A percentile compares a stretch with the other conserved stretches of the same genome.
Evolutionary conservation across 2,329 filamentous ascomycete species (phyloP).

Genomic region (Rosellinia necatrix): DNA sequence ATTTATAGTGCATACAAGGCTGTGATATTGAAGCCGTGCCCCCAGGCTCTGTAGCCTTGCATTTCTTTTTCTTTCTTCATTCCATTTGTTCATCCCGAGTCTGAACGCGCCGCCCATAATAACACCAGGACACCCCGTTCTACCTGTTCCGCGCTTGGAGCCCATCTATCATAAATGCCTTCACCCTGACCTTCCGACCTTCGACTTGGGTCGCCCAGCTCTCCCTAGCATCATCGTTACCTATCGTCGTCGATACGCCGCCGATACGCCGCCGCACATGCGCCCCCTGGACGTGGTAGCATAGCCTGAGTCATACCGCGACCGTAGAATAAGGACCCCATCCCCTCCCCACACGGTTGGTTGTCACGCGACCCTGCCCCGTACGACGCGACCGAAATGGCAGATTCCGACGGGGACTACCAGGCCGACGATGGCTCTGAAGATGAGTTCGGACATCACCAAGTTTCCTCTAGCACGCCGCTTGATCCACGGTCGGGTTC

Average conservation of each 20-base stretch:
- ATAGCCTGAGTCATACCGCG: background rate
- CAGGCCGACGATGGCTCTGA: constrained; percentile 66
- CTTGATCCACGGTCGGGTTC: constrained; percentile 32
- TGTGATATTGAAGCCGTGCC: constrained; percentile 6
- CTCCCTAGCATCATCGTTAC: background rate
- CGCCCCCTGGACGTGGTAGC: background rate
- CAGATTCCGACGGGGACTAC: constrained; percentile 75
- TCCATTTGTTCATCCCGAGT: background rate
- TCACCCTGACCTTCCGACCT: background rate
- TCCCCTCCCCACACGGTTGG: background rate
- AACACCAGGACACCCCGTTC: background rate
- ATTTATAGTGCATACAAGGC: constrained; percentile 20
- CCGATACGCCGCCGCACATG: constrained; percentile 6
- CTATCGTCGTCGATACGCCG: background rate
- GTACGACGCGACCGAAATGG: constrained; percentile 53
- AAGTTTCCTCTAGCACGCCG: constrained; percentile 45
- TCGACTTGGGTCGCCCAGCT: constrained; percentile 2
- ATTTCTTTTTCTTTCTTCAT: constrained; percentile 9
- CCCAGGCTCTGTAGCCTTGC: constrained; percentile 17
- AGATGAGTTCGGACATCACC: constrained; percentile 63
- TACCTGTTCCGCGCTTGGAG: background rate
- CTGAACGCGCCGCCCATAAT: background rate
- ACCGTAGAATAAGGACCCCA: background rate
- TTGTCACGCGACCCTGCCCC: background rate
- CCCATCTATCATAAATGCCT: constrained; percentile 2